Evolutionary conservation across 1,284 basidiomycete species (phyloP).

Genomic region (Butyriboletus appendiculatus): DNA sequence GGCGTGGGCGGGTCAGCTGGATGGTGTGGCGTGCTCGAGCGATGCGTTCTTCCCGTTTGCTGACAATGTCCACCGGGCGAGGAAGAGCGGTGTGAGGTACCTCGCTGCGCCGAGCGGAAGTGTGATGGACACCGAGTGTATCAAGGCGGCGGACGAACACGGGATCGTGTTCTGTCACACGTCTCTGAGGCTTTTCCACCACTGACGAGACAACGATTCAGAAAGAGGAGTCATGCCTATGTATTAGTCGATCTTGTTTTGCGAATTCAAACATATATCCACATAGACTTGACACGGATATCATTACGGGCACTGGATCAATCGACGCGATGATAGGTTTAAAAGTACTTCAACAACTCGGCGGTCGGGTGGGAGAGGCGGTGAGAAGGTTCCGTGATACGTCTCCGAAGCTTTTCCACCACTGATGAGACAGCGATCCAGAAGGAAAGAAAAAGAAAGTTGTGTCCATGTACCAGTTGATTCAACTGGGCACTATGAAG

Average conservation of each 20-base stretch:
- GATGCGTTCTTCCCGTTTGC: constrained; percentile 99
- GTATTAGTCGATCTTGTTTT: background rate
- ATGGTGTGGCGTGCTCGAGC: constrained; percentile 89
- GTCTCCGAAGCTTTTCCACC: no score
- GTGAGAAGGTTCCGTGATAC: no score
- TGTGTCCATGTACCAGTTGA: no score
- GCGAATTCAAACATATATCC: no score
- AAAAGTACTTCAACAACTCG: no score
- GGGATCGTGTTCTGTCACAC: constrained; percentile 89
- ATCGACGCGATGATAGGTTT: no score
- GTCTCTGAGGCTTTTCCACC: constrained; percentile 79
- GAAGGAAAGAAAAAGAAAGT: no score
- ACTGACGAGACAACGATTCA: constrained; percentile 43
- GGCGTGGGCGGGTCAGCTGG: constrained; percentile 71
- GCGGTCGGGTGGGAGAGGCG: no score
- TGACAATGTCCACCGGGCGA: constrained; percentile 95
- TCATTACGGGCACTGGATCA: no score
- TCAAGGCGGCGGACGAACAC: constrained; percentile 93
- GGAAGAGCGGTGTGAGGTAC: constrained; percentile 90
- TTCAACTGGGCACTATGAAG: no score
- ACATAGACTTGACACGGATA: no score
- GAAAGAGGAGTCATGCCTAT: constrained; percentile 7
- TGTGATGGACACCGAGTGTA: constrained; percentile 96
- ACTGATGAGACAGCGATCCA: no score
- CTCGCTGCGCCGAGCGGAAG: constrained; percentile 94